A percentile compares a stretch with the other conserved stretches of the same genome.
Conservation (phyloP, 164 flowering plant genomes). For the Amborella trichopoda region DNA sequence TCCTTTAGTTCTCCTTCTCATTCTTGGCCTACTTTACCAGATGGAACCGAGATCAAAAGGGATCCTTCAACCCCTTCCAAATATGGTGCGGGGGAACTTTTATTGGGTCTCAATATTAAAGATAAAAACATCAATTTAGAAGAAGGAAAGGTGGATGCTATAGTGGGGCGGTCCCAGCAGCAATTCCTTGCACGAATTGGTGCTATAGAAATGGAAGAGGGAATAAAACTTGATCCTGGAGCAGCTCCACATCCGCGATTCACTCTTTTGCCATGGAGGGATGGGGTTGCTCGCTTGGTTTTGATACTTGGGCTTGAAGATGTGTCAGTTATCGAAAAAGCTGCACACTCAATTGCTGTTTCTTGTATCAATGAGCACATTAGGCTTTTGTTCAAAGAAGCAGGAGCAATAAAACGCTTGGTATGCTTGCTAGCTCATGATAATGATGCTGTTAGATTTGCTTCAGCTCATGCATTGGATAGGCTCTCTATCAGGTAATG, state of each 20-base stretch:
- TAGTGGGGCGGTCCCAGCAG: conserved; percentile 58
- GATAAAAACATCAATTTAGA: conserved; percentile 34
- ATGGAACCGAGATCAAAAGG: conserved; percentile 59
- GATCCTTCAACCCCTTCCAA: conserved; percentile 36
- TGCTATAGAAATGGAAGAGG: conserved; percentile 65
- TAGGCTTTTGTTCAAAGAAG: conserved; percentile 65
- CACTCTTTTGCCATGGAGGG: conserved; percentile 67
- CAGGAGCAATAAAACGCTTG: conserved; percentile 67
- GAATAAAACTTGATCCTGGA: conserved; percentile 16
- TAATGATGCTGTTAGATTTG: conserved; percentile 31
- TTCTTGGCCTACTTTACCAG: conserved; percentile 85
- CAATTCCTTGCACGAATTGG: conserved; percentile 85
- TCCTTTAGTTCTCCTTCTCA: conserved; percentile 45
- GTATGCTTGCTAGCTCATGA: conserved; percentile 36
- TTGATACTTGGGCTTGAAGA: conserved; percentile 79
- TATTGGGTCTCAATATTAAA: conserved; percentile 55
- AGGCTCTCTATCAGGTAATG: conserved; percentile 63
- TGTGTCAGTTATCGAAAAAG: conserved; percentile 49
- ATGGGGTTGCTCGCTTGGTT: conserved; percentile 85
- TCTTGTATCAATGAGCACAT: conserved; percentile 64
- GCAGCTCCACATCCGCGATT: conserved; percentile 12
- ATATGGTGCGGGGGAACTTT: conserved; percentile 75
- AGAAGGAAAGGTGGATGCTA: conserved; percentile 59
- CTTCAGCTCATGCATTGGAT: conserved; percentile 55
- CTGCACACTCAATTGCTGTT: conserved; percentile 72